Percentiles rank a stretch among this genome's conserved stretches.
phyloP scores from a whole-genome alignment of 306 rosid genomes.

The Cucumis cinereus region DNA sequence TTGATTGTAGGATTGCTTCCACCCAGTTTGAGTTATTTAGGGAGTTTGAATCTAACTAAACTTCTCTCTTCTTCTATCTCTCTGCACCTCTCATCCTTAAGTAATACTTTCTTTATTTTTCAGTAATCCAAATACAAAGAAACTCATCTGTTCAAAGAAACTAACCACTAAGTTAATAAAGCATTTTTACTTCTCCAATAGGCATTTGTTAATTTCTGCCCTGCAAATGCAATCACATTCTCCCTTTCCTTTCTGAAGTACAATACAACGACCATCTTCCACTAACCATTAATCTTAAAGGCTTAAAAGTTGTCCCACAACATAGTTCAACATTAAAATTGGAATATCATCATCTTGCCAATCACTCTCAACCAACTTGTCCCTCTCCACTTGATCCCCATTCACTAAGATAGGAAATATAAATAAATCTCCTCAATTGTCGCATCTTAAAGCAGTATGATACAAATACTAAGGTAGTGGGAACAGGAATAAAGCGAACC shows the following conservation, averaged over 20 bases:
- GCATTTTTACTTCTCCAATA: not conserved
- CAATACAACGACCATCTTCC: not conserved
- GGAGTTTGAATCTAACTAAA: not conserved
- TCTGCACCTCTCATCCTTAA: not conserved
- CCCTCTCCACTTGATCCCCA: not conserved
- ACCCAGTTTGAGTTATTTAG: not conserved
- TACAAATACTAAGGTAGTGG: constrained; percentile 4
- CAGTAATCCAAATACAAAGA: not conserved
- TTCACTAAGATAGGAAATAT: not conserved
- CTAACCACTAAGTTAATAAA: not conserved
- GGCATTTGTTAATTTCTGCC: not conserved
- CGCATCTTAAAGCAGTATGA: not conserved
- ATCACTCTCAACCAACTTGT: not conserved
- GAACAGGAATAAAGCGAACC: not conserved
- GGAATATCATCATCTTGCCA: not conserved
- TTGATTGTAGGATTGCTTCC: not conserved
- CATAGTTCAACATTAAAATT: not conserved
- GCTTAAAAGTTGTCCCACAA: not conserved
- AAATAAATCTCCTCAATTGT: not conserved
- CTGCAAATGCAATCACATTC: not conserved
- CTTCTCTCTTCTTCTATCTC: not conserved
- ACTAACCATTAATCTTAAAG: not conserved
- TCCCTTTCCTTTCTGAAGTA: not conserved
- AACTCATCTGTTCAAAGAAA: not conserved
- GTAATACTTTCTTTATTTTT: not conserved